Percentiles rank a stretch among this genome's conserved stretches.
phyloP scores from a whole-genome alignment of 768 basidiomycete species.

The Krasilnikovozyma curviuscula region DNA sequence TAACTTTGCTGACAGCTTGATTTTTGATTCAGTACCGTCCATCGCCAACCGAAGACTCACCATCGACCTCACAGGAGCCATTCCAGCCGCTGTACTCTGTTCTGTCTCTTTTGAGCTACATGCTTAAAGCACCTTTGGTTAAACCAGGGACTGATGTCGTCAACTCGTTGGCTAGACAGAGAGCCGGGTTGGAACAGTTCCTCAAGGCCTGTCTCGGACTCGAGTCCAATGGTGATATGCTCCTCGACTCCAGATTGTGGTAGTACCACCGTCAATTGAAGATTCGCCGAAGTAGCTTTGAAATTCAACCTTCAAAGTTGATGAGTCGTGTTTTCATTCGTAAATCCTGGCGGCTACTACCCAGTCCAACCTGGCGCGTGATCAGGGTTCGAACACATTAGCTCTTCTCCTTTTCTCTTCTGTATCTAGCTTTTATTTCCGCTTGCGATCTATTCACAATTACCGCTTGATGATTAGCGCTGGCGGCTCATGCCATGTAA shows the following conservation, averaged over 20 bases:
- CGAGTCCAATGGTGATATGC: slow-evolving; percentile 42
- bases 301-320: no score
- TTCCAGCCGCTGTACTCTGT: slow-evolving; percentile 77
- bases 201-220: slow-evolving; percentile 41
- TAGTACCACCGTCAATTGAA: slow-evolving; percentile 33
- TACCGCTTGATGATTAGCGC: no score
- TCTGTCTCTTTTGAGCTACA: slow-evolving; percentile 79
- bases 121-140: slow-evolving; percentile 31
- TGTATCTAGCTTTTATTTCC: no score
- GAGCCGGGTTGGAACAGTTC: slow-evolving; percentile 81
- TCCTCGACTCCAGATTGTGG: slow-evolving; percentile 78
- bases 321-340: no score
- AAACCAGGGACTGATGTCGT: slow-evolving; percentile 64
- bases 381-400: no score
- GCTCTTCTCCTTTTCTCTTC: no score
- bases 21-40: slow-evolving; percentile 39
- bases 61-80: slow-evolving; percentile 23
- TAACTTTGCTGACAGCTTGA: not conserved
- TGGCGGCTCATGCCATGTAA: no score
- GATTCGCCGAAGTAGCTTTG: no score
- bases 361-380: no score
- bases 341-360: no score
- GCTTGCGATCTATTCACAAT: no score
- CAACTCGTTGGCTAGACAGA: slow-evolving; percentile 86
- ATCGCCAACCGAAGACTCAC: slow-evolving; percentile 24